These are phyloP conservation scores for Trypanosomatidae sp. DNA, from an alignment of 208 protist genomes.

Conservation along the genomic window DNA sequence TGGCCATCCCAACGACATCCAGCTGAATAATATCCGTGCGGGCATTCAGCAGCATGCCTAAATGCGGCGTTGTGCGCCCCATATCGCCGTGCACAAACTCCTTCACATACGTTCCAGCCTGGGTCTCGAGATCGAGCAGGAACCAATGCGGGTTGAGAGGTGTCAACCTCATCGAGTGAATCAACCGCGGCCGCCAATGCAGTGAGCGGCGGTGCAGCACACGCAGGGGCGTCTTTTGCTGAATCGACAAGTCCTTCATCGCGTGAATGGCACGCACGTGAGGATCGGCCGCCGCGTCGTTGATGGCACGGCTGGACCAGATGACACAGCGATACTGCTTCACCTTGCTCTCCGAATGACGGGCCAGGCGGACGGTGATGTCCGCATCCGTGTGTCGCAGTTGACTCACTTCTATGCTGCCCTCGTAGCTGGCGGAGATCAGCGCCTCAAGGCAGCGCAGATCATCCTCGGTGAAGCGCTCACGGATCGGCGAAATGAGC, in stretches of 20 bases:
- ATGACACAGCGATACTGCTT: constrained; percentile 91
- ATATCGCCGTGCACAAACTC: constrained; percentile 98
- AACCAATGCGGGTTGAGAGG: constrained; percentile 90
- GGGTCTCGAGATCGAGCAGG: constrained; percentile 89
- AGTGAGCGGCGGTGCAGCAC: constrained; percentile 95
- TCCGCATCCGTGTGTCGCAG: constrained; percentile 61
- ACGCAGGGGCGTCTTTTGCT: constrained; percentile 92
- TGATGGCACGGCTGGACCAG: constrained; percentile 74
- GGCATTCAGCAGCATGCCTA: constrained; percentile 80
- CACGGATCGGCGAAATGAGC: constrained; percentile 66
- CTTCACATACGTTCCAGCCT: constrained; percentile 98
- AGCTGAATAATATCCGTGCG: constrained; percentile 94
- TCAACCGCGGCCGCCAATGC: constrained; percentile 66
- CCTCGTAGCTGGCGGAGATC: constrained; percentile 66
- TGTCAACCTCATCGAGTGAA: constrained; percentile 78
- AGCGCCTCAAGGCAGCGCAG: constrained; percentile 34
- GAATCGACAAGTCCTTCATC: constrained; percentile 55
- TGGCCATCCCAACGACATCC: constrained; percentile 93
- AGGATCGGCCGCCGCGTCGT: constrained; percentile 33
- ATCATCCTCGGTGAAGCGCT: constrained; percentile 57
- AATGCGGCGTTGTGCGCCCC: constrained; percentile 90
- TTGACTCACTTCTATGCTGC: constrained; percentile 61
- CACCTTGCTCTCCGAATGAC: constrained; percentile 87
- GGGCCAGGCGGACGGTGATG: constrained; percentile 77
- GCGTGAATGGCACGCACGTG: constrained; percentile 42